A percentile compares a stretch with the other conserved stretches of the same genome.
Conservation (phyloP, 441 rosid species). For the Biscutella laevigata region DNA sequence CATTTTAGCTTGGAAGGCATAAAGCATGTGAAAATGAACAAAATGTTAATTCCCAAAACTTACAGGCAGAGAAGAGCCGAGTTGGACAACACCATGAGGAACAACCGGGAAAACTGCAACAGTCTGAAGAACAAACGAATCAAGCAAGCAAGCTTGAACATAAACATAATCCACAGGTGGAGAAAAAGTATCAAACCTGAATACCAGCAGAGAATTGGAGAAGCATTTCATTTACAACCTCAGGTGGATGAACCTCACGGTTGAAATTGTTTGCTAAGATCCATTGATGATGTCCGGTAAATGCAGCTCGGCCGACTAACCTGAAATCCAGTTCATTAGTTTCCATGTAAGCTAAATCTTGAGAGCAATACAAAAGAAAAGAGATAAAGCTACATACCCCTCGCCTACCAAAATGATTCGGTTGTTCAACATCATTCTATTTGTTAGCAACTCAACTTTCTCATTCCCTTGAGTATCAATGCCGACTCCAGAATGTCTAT, state of each 20-base stretch:
- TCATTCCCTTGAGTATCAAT: slow-evolving; percentile 33
- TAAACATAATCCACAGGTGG: too few species aligned
- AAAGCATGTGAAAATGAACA: too few species aligned
- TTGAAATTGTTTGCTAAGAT: slow-evolving; percentile 47
- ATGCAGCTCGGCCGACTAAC: slow-evolving; percentile 85
- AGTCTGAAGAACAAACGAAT: too few species aligned
- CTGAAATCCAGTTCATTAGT: slow-evolving; percentile 25
- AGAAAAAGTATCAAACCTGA: slow-evolving; percentile 50
- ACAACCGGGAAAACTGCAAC: slow-evolving; percentile 72
- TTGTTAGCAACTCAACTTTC: slow-evolving; percentile 41
- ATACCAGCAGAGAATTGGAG: slow-evolving; percentile 82
- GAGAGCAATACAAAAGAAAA: neutral
- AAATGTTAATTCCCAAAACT: slow-evolving; percentile 18
- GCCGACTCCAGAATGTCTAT: slow-evolving; percentile 22
- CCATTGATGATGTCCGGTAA: slow-evolving; percentile 83
- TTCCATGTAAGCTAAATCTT: neutral
- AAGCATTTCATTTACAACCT: slow-evolving; percentile 68
- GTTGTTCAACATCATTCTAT: slow-evolving; percentile 68
- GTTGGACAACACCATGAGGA: slow-evolving; percentile 83
- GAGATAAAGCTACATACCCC: slow-evolving; percentile 47
- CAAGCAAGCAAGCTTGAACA: slow-evolving; percentile 3
- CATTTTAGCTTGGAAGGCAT: too few species aligned
- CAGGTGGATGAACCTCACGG: slow-evolving; percentile 55
- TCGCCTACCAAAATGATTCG: slow-evolving; percentile 67
- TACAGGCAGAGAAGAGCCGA: slow-evolving; percentile 71